A percentile compares a stretch with the other conserved stretches of the same genome.
These are phyloP conservation scores for Boletus rubescentipes DNA, from an alignment of 768 basidiomycete genomes.

Conservation along the genomic window DNA sequence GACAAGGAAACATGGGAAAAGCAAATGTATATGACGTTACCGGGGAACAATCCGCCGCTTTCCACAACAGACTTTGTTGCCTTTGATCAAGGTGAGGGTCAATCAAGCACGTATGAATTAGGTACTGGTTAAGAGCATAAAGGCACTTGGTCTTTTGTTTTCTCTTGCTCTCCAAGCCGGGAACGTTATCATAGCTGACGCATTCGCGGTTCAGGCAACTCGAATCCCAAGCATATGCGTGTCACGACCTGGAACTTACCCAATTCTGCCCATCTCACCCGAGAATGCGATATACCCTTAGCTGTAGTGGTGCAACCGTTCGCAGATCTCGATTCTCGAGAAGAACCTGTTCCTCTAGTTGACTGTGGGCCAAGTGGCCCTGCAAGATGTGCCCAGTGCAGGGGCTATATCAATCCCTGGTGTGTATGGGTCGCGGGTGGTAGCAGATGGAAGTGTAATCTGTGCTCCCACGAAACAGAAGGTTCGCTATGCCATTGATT, in stretches of 20 bases:
- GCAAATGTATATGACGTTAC: conserved; percentile 63
- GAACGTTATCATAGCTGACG: conserved; percentile 13
- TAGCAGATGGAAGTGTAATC: conserved; percentile 86
- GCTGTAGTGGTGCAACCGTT: conserved; percentile 89
- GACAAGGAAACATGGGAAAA: conserved; percentile 81
- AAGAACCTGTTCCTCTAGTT: conserved; percentile 79
- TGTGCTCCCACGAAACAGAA: conserved; percentile 81
- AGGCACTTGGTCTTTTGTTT: background rate
- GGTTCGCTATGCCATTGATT: conserved; percentile 49
- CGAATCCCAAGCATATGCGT: conserved; percentile 87
- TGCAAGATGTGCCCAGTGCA: conserved; percentile 78
- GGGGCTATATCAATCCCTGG: conserved; percentile 94
- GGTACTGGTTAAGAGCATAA: background rate
- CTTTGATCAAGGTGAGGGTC: conserved; percentile 79
- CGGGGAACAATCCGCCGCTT: conserved; percentile 67
- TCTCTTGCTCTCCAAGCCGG: background rate
- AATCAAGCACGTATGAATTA: background rate
- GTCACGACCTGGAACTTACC: conserved; percentile 91
- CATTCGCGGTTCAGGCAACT: conserved; percentile 58
- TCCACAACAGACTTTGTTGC: conserved; percentile 85
- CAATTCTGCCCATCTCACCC: conserved; percentile 70
- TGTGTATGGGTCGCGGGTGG: conserved; percentile 83
- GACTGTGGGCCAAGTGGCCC: conserved; percentile 73
- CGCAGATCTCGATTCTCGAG: conserved; percentile 71
- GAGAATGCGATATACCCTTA: conserved; percentile 82